A percentile compares a stretch with the other conserved stretches of the same genome.
phyloP scores from a whole-genome alignment of 2,329 filamentous ascomycete genomes.

The Aspergillus fumigatus region DNA sequence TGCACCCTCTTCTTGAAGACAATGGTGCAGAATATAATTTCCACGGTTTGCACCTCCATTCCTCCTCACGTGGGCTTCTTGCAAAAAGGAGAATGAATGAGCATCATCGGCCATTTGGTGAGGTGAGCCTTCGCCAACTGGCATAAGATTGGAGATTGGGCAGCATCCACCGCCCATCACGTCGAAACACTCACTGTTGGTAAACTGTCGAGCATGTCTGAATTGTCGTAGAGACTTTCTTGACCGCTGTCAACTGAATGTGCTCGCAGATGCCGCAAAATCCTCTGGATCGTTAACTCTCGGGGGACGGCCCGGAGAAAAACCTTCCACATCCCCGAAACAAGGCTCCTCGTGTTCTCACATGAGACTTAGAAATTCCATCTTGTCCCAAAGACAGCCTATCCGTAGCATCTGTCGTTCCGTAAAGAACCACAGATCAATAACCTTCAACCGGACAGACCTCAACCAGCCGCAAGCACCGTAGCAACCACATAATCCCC shows the following conservation, averaged over 20 bases:
- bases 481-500: conserved; percentile 65
- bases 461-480: conserved; percentile 35
- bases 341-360: not conserved
- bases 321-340: not conserved
- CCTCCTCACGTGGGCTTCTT: not conserved
- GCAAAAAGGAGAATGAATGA: not conserved
- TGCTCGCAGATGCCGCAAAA: not conserved
- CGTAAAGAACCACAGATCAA: not conserved
- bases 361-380: not conserved
- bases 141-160: not conserved
- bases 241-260: not conserved
- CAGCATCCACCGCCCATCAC: not conserved
- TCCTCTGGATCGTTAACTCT: not conserved
- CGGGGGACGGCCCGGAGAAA: too few species aligned
- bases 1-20: not conserved
- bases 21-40: not conserved
- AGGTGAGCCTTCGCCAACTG: not conserved
- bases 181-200: not conserved
- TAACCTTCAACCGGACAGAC: not conserved
- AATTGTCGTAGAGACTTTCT: not conserved
- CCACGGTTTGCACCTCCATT: not conserved
- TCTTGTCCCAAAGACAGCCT: not conserved
- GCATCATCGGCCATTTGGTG: not conserved
- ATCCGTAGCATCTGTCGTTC: not conserved
- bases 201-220: not conserved